These are phyloP conservation scores for Anaeramoeba flamelloides DNA, from an alignment of 78 protist species.

Conservation along the genomic window DNA sequence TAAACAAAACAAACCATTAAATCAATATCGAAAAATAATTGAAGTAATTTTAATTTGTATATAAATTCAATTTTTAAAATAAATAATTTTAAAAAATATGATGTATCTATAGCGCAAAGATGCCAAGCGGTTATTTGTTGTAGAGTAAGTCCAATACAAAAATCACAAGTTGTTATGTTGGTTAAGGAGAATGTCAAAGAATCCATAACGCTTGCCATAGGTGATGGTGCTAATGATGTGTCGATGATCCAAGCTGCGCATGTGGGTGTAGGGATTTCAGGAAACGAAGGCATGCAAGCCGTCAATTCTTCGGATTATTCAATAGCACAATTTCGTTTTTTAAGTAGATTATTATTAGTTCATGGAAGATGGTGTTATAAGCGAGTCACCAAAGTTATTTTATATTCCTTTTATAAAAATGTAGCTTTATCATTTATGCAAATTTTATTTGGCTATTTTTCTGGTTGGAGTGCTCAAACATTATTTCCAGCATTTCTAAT, in stretches of 20 bases:
- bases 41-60: too few species aligned
- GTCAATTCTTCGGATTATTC: slow-evolving; percentile 62
- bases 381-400: slow-evolving; percentile 33
- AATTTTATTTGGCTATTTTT: slow-evolving; percentile 29
- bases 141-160: slow-evolving; percentile 65
- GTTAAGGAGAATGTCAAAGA: neutral
- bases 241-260: slow-evolving; percentile 65
- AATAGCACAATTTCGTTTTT: slow-evolving; percentile 50
- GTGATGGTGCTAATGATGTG: slow-evolving; percentile 81
- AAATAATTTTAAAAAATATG: too few species aligned
- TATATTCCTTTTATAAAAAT: slow-evolving; percentile 58
- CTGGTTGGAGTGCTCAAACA: slow-evolving; percentile 29
- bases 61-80: too few species aligned
- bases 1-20: too few species aligned
- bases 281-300: slow-evolving; percentile 76
- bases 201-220: slow-evolving; percentile 50
- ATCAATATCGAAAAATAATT: too few species aligned
- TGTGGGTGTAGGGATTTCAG: slow-evolving; percentile 83
- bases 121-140: slow-evolving; percentile 63
- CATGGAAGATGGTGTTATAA: slow-evolving; percentile 58
- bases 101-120: slow-evolving; percentile 37
- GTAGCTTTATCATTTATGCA: slow-evolving; percentile 26
- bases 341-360: slow-evolving; percentile 33
- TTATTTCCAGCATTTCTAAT: slow-evolving; percentile 34
- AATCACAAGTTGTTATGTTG: slow-evolving; percentile 49